Base-by-base conservation (phyloP, 768 basidiomycete species). In the Mycena polygramma region DNA sequence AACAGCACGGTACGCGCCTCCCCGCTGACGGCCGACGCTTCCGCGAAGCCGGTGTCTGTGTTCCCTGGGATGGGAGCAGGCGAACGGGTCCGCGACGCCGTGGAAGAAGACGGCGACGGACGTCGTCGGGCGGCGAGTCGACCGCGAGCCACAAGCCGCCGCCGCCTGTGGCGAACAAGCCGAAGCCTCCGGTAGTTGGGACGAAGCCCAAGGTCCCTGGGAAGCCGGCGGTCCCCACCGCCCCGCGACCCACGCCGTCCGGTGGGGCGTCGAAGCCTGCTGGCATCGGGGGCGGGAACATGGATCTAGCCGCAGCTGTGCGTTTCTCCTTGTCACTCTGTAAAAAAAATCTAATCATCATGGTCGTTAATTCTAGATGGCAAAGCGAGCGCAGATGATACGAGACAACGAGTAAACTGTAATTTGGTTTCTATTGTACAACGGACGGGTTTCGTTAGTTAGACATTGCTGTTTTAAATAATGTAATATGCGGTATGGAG, bases 261-360 rank as follows among this genome's bases (percentile, higher is more conserved):
- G 85, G 83, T 53, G 83, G 77, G 20, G 82, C 76, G 19, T 76
- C 79, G 22, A 85, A 83, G 71, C 83, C 81, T 55, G 79, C 86
- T 39, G 88, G 87, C 19, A 20, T 63, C 15, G 72, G 69, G 17
- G 72, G 65, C 10, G 69, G 52, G 43, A 68, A 64, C 46, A 59
- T 94, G 81, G 95, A 95, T 81, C 81, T 96, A 71, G 94, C 95
- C 67, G 94, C 95, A 72, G 92, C 89, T 57, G 93, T 96, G 74
- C 84, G 92, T 86, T 4, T 7, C 22, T 58, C 15, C 24, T 57
- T 39, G n/a, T 19, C 41, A 11, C 15, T 30, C 14, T 36, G 24
- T 17, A 5, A 13, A 22, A 26, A 13, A 15, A 35, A 7, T 19
- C 36, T 20, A 61, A 35, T 45, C 61, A 41, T 53, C 52, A 19